These are phyloP conservation scores for Anthostomella pinea DNA, from an alignment of 2,329 filamentous ascomycete species.

Conservation along the genomic window DNA sequence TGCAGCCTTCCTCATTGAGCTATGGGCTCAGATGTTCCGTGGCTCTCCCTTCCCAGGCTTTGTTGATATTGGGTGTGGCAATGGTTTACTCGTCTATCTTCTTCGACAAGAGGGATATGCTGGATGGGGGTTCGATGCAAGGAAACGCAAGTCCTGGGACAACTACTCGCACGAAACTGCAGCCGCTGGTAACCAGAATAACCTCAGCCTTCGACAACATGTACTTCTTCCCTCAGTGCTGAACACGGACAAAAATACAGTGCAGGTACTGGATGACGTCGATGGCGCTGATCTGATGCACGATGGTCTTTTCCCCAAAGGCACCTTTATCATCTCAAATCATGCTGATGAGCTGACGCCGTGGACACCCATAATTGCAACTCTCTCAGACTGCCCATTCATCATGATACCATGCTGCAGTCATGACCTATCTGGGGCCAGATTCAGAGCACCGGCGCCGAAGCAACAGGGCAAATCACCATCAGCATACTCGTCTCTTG, in stretches of 20 bases:
- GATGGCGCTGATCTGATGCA: slow-evolving; percentile 37
- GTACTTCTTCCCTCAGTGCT: slow-evolving; percentile 48
- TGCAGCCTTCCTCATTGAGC: slow-evolving; percentile 85
- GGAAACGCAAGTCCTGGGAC: slow-evolving; percentile 80
- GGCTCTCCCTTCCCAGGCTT: slow-evolving; percentile 71
- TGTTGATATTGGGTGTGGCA: slow-evolving; percentile 94
- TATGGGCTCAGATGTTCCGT: slow-evolving; percentile 83
- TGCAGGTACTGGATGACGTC: slow-evolving; percentile 5
- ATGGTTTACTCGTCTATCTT: slow-evolving; percentile 84
- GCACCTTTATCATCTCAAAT: slow-evolving; percentile 93
- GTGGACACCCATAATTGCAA: slow-evolving; percentile 89
- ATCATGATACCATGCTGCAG: slow-evolving; percentile 95
- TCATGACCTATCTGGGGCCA: slow-evolving; percentile 74
- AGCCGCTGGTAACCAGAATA: slow-evolving; percentile 21
- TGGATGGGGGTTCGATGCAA: slow-evolving; percentile 90
- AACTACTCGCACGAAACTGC: slow-evolving; percentile 49
- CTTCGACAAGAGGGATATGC: slow-evolving; percentile 75
- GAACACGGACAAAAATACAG: slow-evolving; percentile 13
- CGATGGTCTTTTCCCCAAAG: slow-evolving; percentile 64
- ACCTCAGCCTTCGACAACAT: slow-evolving; percentile 38
- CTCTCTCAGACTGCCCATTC: slow-evolving; percentile 73
- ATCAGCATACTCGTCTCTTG: slow-evolving; percentile 81
- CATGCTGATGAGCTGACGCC: slow-evolving; percentile 94
- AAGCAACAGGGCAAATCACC: slow-evolving; percentile 47
- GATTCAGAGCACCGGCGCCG: slow-evolving; percentile 64